Conservation (phyloP, 768 basidiomycete species). For the Suillus americanus region DNA sequence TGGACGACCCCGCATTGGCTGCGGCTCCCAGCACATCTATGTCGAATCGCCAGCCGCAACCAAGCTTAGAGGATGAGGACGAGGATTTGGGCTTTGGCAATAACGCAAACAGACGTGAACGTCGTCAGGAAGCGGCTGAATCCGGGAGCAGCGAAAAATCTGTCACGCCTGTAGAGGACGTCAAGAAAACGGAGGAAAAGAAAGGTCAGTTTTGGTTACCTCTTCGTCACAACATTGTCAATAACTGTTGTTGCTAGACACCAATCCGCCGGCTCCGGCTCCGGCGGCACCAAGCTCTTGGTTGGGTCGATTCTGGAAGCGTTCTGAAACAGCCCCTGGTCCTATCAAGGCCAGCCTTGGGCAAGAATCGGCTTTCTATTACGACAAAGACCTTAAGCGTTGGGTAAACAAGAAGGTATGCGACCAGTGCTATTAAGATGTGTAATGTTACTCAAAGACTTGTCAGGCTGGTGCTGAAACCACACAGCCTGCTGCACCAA, state of each 20-base stretch:
- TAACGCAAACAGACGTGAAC: constrained; percentile 41
- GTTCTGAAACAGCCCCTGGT: constrained; percentile 55
- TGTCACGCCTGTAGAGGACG: constrained; percentile 18
- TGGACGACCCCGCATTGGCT: constrained; percentile 60
- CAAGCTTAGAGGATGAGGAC: constrained; percentile 55
- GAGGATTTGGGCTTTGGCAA: constrained; percentile 97
- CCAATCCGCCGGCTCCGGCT: constrained; percentile 18
- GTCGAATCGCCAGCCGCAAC: constrained; percentile 12
- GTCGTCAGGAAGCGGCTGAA: constrained; percentile 26
- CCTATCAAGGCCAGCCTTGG: constrained; percentile 93
- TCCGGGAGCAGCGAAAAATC: constrained; percentile 24
- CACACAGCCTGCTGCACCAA: constrained; percentile 53
- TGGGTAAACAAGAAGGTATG: constrained; percentile 95
- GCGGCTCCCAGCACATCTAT: constrained; percentile 29
- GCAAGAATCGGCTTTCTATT: constrained; percentile 87
- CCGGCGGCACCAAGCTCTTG: constrained; percentile 56
- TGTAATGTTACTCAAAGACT: constrained; percentile 4
- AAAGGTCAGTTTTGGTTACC: constrained; percentile 24
- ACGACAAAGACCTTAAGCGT: constrained; percentile 90
- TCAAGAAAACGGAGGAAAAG: constrained; percentile 25
- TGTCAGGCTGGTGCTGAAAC: constrained; percentile 54
- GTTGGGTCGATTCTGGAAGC: constrained; percentile 83
- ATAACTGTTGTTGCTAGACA: constrained; percentile 9
- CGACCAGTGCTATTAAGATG: background rate
- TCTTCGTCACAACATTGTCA: background rate